Evolutionary conservation across 2,329 filamentous ascomycete species (phyloP), one percentile per base, ranked within the genome.

Genomic region (Setomelanomma holmii): DNA sequence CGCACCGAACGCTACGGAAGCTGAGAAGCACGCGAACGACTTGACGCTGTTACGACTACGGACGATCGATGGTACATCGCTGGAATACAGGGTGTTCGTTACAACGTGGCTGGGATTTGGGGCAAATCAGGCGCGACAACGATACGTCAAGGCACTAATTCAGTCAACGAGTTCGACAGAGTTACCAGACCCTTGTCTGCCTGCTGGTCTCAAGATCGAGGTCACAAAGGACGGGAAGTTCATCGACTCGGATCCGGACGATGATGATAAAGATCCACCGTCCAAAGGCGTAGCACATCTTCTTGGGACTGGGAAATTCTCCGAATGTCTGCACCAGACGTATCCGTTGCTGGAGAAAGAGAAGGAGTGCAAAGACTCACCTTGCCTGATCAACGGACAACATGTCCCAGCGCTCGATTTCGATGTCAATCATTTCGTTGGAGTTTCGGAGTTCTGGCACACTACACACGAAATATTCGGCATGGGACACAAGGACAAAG

Each of bases 361-460:
- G 69, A 86, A 88, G 46, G 86, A 90, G 1, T 99, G 95, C 69
- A 78, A 84, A 4, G 89, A 96, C 67, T 77, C 88, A 21, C 95
- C 96, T 0, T 99, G 95, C 74, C 79, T 99, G 27, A 81, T 99
- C 34, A 91, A 97, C 64, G 93, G 95, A 1, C 87, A 93, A 58
- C 92, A 98, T 70, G 92, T 95, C 1, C 95, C 95, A 1, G 90
- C 91, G 3, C 97, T 99, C 59, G 95, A 99, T 72, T 99, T 98
- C 68, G 89, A 95, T 56, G 88, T 98, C 30, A 99, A 99, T 66
- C 96, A 97, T 73, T 99, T 99, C 67, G 88, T 99, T 22, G 95
- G 95, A 10, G 93, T 99, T 3, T 98, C 93, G 1, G 95, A 99
- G 71, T 99, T 96, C 76, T 99, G 95, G 93, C 95, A 99, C 74